These are phyloP conservation scores for Aspergillus fumigatiaffinis DNA, from an alignment of 2,329 filamentous ascomycete species.

Conservation along the genomic window DNA sequence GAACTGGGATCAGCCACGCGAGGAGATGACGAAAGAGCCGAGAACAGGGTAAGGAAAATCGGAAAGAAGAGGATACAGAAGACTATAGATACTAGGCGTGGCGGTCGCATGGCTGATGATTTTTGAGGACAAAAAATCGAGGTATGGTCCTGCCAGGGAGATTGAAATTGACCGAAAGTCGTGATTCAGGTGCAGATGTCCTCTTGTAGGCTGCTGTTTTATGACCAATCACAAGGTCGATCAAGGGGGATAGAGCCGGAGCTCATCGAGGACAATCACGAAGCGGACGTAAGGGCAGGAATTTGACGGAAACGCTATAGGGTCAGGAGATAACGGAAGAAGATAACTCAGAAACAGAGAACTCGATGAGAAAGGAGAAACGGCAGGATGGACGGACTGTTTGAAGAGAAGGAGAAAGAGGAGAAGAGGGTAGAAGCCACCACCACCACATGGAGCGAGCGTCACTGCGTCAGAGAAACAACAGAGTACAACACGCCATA, in stretches of 20 bases:
- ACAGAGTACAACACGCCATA: background rate
- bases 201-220: conserved; percentile 21
- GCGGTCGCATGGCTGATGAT: conserved; percentile 42
- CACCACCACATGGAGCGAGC: background rate
- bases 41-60: conserved; percentile 46
- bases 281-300: background rate
- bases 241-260: conserved; percentile 22
- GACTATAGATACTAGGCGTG: conserved; percentile 44
- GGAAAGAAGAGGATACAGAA: conserved; percentile 47
- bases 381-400: background rate
- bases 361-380: conserved; percentile 1
- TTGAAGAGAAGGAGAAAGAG: conserved; percentile 2
- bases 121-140: background rate
- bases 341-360: conserved; percentile 7
- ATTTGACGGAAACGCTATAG: background rate
- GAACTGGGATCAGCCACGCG: conserved; percentile 35
- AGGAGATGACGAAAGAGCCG: conserved; percentile 40
- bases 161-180: background rate
- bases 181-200: conserved; percentile 11
- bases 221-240: conserved; percentile 34
- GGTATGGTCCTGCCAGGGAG: conserved; percentile 8
- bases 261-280: conserved; percentile 33
- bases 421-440: background rate
- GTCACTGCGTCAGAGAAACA: background rate
- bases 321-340: conserved; percentile 5